Base-by-base conservation (phyloP, 208 protist genomes). In the Acanthamoeba polyphaga region DNA sequence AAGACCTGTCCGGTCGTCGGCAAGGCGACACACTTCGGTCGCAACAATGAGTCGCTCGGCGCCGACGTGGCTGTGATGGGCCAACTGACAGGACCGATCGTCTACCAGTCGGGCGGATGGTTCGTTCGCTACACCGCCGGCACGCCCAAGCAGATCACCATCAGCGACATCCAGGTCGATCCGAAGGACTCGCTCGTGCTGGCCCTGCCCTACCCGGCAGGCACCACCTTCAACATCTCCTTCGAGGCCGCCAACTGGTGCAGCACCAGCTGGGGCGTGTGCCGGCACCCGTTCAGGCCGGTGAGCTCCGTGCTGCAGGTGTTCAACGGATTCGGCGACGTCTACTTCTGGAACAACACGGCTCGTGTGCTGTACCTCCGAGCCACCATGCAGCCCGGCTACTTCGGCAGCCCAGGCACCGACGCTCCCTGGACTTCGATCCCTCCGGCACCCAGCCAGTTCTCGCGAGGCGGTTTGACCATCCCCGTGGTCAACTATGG, bases 321-420 rank as follows among this genome's bases (percentile, higher is more conserved):
- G 6, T 10, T 4, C 74, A 82, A 82, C 74, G 74, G 74, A 12
- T 82, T 82, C 19, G 74, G 74, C 74, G 74, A 82, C 74, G 74
- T 82, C 74, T 82, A 82, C 74, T 82, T 13, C 46, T 82, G 74
- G 74, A 12, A 82, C 46, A 82, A 82, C 22, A 29, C 74, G 3
- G 74, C 74, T 12, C 74, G 9, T 2, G 34, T 82, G 74, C 74
- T 82, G 7, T 82, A 82, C 46, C 7, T 82, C 74, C 74, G 74
- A 27, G 74, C 74, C 74, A 82, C 74, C 74, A 82, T 82, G 74
- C 74, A 82, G 74, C 74, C 29, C 34, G 74, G 4, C 74, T 32
- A 1, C 10, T 82, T 46, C 22, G 43, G 43, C 43, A 82, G 46
- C 22, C 43, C 74, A 5, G 46, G 46, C 46, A 53, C 19, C 3